Conservation (phyloP, 2,329 filamentous ascomycete genomes). For the Chrysosporium queenslandicum region DNA sequence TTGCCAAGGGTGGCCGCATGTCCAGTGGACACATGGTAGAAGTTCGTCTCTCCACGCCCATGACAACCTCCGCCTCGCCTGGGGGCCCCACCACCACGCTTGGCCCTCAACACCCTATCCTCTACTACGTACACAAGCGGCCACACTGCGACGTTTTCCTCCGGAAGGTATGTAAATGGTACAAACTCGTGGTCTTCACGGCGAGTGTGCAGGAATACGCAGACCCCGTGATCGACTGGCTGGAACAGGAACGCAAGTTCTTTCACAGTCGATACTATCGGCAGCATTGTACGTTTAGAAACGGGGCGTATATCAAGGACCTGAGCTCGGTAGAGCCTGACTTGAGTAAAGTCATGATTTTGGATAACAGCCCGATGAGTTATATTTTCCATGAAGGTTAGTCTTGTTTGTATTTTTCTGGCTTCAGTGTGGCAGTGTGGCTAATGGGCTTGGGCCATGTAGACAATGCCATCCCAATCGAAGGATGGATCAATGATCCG, state of each 20-base stretch:
- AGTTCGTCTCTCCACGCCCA: conserved; percentile 57
- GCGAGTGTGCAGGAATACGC: conserved; percentile 97
- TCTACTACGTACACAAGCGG: conserved; percentile 98
- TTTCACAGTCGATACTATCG: conserved; percentile 90
- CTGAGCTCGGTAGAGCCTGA: conserved; percentile 92
- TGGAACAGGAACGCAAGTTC: conserved; percentile 93
- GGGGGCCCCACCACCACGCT: conserved; percentile 49
- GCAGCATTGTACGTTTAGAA: conserved; percentile 91
- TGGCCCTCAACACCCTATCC: conserved; percentile 84
- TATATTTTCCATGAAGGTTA: conserved; percentile 96
- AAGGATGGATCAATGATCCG: conserved; percentile 98
- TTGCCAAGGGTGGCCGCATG: conserved; percentile 93
- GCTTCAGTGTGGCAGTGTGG: not conserved
- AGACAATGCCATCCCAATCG: conserved; percentile 99
- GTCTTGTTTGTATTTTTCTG: not conserved
- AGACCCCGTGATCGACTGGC: conserved; percentile 96
- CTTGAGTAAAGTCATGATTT: conserved; percentile 94
- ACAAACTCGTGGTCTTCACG: conserved; percentile 92
- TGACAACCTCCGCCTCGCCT: conserved; percentile 30
- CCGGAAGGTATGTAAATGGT: conserved; percentile 93
- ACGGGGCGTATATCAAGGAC: conserved; percentile 97
- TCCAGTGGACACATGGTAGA: conserved; percentile 98
- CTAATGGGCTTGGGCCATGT: conserved; percentile 2
- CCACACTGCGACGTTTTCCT: conserved; percentile 95
- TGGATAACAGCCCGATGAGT: conserved; percentile 96